Conservation (phyloP, 2,329 filamentous ascomycete species). For the Massarina eburnea region DNA sequence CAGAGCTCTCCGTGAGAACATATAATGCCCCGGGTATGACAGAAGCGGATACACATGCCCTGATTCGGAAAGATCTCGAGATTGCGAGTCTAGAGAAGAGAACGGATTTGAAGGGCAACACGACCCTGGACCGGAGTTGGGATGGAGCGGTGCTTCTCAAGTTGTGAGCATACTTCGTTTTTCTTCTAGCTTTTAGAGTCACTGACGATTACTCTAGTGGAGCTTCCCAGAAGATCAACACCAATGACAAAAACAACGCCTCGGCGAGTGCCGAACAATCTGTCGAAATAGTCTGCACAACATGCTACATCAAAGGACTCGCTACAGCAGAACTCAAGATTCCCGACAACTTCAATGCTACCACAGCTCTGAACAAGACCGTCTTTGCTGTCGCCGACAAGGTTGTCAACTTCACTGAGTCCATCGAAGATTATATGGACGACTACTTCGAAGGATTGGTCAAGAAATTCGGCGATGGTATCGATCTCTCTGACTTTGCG, state of each 20-base stretch:
- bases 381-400: conserved; percentile 14
- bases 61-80: conserved; percentile 15
- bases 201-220: conserved; percentile 4
- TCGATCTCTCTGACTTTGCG: conserved; percentile 20
- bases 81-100: conserved; percentile 10
- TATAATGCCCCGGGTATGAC: conserved; percentile 18
- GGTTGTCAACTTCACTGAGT: conserved; percentile 19
- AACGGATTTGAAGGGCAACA: conserved; percentile 18
- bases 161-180: conserved; percentile 19
- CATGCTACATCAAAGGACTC: conserved; percentile 55
- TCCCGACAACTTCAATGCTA: conserved; percentile 46
- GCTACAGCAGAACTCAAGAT: conserved; percentile 50
- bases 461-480: conserved; percentile 18
- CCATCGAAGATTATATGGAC: conserved; percentile 1
- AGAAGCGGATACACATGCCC: conserved; percentile 13
- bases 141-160: conserved; percentile 43
- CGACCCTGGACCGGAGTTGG: conserved; percentile 45
- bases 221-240: conserved; percentile 1
- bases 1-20: conserved; percentile 9
- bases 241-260: conserved; percentile 12
- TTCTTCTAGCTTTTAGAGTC: background rate
- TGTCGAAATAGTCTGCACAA: conserved; percentile 51
- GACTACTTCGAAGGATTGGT: conserved; percentile 10
- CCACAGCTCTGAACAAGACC: conserved; percentile 13
- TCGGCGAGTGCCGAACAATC: conserved; percentile 16